Conservation (phyloP, 2,329 filamentous ascomycete genomes). For the Hypocreales sp. region DNA sequence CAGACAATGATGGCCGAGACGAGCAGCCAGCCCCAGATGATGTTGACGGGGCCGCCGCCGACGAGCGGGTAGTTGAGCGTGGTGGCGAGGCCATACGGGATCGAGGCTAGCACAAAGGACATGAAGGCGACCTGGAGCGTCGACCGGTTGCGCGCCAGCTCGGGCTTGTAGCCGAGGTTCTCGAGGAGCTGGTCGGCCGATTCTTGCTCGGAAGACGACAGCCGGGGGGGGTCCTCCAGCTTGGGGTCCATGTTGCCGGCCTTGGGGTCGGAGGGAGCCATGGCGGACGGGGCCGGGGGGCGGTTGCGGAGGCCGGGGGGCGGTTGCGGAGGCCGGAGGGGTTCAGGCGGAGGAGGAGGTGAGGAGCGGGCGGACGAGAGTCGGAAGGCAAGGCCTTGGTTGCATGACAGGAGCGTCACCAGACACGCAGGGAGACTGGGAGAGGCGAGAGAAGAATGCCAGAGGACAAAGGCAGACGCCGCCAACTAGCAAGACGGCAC, state of each 20-base stretch:
- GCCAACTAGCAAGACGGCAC: no score
- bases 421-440: no score
- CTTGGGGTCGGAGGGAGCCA: constrained; percentile 8
- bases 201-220: constrained; percentile 13
- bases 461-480: no score
- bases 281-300: no score
- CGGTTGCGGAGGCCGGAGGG: no score
- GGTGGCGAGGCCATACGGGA: constrained; percentile 59
- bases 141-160: constrained; percentile 48
- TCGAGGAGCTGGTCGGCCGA: constrained; percentile 47
- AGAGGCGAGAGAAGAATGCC: no score
- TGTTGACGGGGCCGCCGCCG: constrained; percentile 50
- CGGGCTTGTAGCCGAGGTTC: constrained; percentile 50
- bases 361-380: no score
- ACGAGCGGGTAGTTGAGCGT: constrained; percentile 52
- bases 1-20: constrained; percentile 57
- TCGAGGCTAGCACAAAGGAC: constrained; percentile 61
- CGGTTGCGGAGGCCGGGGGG: no score
- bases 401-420: no score
- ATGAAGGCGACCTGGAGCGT: constrained; percentile 59
- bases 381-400: no score
- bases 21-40: constrained; percentile 58
- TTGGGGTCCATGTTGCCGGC: constrained; percentile 11
- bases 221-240: constrained; percentile 9
- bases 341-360: no score